Evolutionary conservation across 495 filamentous ascomycete genomes (phyloP).

Genomic region (Xylaria flabelliformis): DNA sequence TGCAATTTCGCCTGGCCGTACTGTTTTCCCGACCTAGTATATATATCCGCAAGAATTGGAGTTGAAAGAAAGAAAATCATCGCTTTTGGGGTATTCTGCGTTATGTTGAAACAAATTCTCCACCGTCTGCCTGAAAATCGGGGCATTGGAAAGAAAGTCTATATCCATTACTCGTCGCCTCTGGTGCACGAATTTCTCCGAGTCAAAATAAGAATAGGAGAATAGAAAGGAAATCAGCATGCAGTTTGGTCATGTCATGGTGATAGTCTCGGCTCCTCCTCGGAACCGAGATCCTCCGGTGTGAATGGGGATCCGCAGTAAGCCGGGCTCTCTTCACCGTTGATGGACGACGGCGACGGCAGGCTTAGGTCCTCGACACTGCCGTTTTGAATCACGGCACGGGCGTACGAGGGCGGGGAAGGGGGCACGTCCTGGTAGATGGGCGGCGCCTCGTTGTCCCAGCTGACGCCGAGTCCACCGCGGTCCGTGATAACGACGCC

Average conservation of each 20-base stretch:
- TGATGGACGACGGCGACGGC: constrained; percentile 3
- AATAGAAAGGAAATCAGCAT: neutral
- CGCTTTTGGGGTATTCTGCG: constrained; percentile 26
- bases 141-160: neutral
- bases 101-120: neutral
- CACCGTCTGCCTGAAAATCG: neutral
- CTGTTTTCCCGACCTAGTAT: constrained; percentile 5
- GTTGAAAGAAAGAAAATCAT: constrained; percentile 8
- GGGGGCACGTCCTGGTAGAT: constrained; percentile 93
- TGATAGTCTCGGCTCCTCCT: neutral
- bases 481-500: constrained; percentile 79
- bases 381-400: constrained; percentile 35
- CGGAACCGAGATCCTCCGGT: neutral
- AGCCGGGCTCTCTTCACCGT: neutral
- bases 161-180: neutral
- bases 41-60: neutral
- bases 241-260: neutral
- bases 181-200: neutral
- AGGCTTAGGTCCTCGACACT: constrained; percentile 35
- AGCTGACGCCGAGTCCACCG: constrained; percentile 87
- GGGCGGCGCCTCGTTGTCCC: constrained; percentile 96
- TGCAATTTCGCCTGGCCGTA: neutral
- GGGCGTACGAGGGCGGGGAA: constrained; percentile 77
- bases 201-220: neutral
- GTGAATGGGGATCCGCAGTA: neutral